phyloP scores from a whole-genome alignment of 495 filamentous ascomycete species.

The Coniosporium apollinis region DNA sequence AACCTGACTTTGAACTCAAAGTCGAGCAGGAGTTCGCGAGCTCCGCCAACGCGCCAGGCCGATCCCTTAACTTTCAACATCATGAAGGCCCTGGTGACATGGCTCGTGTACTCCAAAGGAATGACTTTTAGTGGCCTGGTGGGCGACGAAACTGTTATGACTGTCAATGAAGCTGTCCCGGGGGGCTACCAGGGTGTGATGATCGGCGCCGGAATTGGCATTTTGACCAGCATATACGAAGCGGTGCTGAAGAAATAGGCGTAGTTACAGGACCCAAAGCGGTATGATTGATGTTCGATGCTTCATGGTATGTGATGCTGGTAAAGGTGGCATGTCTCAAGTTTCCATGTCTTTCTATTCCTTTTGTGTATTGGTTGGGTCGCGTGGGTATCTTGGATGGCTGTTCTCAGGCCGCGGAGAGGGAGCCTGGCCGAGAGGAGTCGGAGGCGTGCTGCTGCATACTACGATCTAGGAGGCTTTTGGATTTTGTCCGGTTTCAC shows the following conservation, averaged over 20 bases:
- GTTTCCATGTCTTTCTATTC: too few species aligned
- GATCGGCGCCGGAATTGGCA: slow-evolving; percentile 52
- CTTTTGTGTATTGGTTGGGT: too few species aligned
- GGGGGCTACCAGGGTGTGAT: slow-evolving; percentile 55
- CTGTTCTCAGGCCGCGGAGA: too few species aligned
- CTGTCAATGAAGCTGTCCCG: slow-evolving; percentile 48
- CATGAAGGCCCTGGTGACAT: slow-evolving; percentile 62
- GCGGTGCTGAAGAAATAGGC: slow-evolving; percentile 69
- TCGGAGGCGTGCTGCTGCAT: too few species aligned
- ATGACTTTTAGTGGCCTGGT: slow-evolving; percentile 40
- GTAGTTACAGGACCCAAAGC: too few species aligned
- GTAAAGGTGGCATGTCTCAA: too few species aligned
- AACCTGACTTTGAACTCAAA: slow-evolving; percentile 46
- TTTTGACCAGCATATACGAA: slow-evolving; percentile 61
- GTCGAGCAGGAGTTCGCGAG: not conserved
- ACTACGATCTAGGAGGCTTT: too few species aligned
- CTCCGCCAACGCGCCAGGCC: slow-evolving; percentile 35
- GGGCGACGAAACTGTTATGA: slow-evolving; percentile 35
- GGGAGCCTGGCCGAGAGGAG: too few species aligned
- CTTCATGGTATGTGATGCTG: too few species aligned
- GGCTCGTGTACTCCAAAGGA: slow-evolving; percentile 43
- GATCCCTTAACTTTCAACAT: slow-evolving; percentile 86
- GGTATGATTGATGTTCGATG: too few species aligned
- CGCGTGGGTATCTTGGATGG: too few species aligned
- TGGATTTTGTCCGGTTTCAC: too few species aligned